Conservation (phyloP, 805 yeast genomes). For the Hanseniaspora mollemarum region DNA sequence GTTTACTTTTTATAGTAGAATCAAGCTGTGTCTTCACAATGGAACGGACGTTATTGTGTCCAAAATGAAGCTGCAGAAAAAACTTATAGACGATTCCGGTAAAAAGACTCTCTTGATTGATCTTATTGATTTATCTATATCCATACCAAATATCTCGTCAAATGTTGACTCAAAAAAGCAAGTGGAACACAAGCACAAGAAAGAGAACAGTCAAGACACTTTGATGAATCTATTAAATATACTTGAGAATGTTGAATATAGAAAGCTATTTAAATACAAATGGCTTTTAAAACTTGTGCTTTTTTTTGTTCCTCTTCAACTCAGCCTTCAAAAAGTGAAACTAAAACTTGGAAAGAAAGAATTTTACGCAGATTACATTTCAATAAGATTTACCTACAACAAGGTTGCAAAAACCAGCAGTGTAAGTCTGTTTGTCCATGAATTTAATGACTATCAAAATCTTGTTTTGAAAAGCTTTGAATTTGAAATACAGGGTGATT, state of each 20-base stretch:
- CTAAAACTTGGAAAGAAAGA: background rate
- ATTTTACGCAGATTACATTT: conserved; percentile 14
- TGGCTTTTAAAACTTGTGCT: background rate
- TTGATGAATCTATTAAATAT: background rate
- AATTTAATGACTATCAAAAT: conserved; percentile 7
- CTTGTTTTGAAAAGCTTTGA: conserved; percentile 10
- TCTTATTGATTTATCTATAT: background rate
- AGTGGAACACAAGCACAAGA: background rate
- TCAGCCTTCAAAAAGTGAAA: conserved; percentile 11
- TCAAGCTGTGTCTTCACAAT: background rate
- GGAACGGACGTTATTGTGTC: conserved; percentile 5
- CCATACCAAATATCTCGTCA: background rate
- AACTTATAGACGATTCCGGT: conserved; percentile 10
- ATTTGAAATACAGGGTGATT: conserved; percentile 3
- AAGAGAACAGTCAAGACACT: background rate
- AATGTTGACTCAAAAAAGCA: background rate
- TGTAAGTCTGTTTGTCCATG: conserved; percentile 12
- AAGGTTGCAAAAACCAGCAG: background rate
- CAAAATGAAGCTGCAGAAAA: conserved; percentile 7
- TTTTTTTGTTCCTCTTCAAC: conserved; percentile 8
- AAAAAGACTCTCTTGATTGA: conserved; percentile 8
- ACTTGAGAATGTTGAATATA: background rate
- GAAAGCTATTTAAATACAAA: background rate
- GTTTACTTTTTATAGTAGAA: conserved; percentile 2
- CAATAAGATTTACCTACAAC: conserved; percentile 2